Evolutionary conservation across 805 yeast species (phyloP).

Genomic region (Saccharomycopsis lassenensis): DNA sequence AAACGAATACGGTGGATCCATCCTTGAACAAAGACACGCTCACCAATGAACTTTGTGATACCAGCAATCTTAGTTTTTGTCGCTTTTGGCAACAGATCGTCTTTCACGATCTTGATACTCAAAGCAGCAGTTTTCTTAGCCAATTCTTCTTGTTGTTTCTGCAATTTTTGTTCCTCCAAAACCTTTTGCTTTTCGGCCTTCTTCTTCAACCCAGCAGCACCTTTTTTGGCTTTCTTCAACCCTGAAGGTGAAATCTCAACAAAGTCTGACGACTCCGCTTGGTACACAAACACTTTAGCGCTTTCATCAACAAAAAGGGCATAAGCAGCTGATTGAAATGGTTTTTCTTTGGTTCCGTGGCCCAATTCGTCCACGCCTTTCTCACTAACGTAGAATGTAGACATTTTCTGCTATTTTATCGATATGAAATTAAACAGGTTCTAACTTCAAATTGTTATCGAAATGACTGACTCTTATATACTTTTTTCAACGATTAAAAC

Average conservation of each 20-base stretch:
- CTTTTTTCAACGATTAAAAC: too few species aligned
- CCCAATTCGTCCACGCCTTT: conserved; percentile 54
- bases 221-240: conserved; percentile 91
- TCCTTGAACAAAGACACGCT: conserved; percentile 73
- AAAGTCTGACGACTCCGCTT: conserved; percentile 49
- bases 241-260: conserved; percentile 82
- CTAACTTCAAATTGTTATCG: too few species aligned
- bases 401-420: too few species aligned
- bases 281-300: conserved; percentile 46
- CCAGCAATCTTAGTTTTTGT: conserved; percentile 51
- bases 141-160: conserved; percentile 58
- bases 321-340: conserved; percentile 75
- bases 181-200: conserved; percentile 41
- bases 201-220: conserved; percentile 84
- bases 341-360: conserved; percentile 55
- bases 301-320: conserved; percentile 45
- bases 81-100: conserved; percentile 62
- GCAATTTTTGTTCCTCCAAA: conserved; percentile 39
- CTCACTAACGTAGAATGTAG: conserved; percentile 60
- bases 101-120: conserved; percentile 67
- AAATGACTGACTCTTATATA: too few species aligned
- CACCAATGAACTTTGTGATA: conserved; percentile 43
- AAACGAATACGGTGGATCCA: conserved; percentile 94
- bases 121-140: conserved; percentile 69
- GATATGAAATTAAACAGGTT: too few species aligned